A percentile compares a stretch with the other conserved stretches of the same genome.
Evolutionary conservation across 2,329 filamentous ascomycete genomes (phyloP).

Genomic region (Nothophoma quercina): DNA sequence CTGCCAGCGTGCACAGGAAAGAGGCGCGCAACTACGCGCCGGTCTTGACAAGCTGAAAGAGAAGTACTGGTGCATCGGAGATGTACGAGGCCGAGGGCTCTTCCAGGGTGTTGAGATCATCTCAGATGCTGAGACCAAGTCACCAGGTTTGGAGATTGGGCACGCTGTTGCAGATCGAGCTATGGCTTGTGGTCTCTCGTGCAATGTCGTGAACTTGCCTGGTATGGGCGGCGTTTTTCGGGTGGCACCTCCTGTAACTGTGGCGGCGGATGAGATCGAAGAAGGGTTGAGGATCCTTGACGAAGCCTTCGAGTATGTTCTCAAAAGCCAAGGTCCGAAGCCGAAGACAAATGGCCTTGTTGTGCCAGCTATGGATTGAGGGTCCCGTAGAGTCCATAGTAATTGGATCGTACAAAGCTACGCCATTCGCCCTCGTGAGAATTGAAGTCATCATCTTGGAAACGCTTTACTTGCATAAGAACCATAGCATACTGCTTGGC

Average conservation of each 20-base stretch:
- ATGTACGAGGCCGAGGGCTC: slow-evolving; percentile 40
- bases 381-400: too few species aligned
- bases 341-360: slow-evolving; percentile 1
- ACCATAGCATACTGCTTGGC: too few species aligned
- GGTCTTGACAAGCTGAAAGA: slow-evolving; percentile 27
- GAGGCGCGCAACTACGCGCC: slow-evolving; percentile 29
- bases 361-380: slow-evolving; percentile 1
- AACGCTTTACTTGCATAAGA: too few species aligned
- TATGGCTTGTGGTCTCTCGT: slow-evolving; percentile 34
- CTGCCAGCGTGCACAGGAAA: slow-evolving; percentile 19
- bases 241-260: slow-evolving; percentile 67
- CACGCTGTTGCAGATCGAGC: slow-evolving; percentile 27
- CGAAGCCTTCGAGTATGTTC: slow-evolving; percentile 49
- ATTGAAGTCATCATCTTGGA: too few species aligned
- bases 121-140: slow-evolving; percentile 30
- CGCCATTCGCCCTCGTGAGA: too few species aligned
- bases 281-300: slow-evolving; percentile 65
- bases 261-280: slow-evolving; percentile 53
- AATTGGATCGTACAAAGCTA: too few species aligned
- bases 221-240: slow-evolving; percentile 60
- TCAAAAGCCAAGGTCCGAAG: neutral
- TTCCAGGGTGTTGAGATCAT: slow-evolving; percentile 43
- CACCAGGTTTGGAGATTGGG: slow-evolving; percentile 33
- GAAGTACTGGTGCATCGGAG: slow-evolving; percentile 41
- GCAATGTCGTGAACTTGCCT: slow-evolving; percentile 35